Evolutionary conservation across 148 eudicot genomes (phyloP).

Genomic region (Vaccinium myrtillus): DNA sequence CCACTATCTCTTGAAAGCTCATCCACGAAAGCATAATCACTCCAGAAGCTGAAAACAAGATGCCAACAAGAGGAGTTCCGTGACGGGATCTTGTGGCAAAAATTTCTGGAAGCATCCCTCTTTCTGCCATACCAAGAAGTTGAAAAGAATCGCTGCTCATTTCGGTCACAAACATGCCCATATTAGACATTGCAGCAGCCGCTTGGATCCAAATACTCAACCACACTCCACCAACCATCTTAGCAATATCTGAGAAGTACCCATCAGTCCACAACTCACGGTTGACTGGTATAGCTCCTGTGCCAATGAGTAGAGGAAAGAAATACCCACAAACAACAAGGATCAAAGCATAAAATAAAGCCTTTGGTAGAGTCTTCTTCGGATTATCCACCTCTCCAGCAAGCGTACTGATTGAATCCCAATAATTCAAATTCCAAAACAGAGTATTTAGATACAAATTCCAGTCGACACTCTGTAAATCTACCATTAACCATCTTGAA

Average conservation of each 20-base stretch:
- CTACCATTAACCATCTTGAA: conserved; percentile 26
- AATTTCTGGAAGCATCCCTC: conserved; percentile 34
- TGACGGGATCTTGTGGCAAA: conserved; percentile 28
- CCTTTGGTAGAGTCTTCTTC: conserved; percentile 25
- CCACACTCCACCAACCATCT: conserved; percentile 35
- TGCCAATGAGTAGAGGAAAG: conserved; percentile 25
- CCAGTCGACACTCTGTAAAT: conserved; percentile 26
- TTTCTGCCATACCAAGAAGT: conserved; percentile 33
- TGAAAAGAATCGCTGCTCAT: conserved; percentile 35
- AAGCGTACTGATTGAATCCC: conserved; percentile 31
- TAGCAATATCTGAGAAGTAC: conserved; percentile 30
- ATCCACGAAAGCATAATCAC: conserved; percentile 30
- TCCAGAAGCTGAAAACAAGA: conserved; percentile 29
- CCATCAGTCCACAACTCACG: conserved; percentile 27
- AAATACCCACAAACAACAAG: conserved; percentile 28
- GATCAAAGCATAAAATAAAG: conserved; percentile 27
- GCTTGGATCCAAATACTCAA: conserved; percentile 25
- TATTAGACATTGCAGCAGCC: conserved; percentile 31
- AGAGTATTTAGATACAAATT: conserved; percentile 29
- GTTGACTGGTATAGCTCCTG: conserved; percentile 27
- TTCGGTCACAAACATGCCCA: conserved; percentile 32
- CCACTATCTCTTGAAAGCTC: conserved; percentile 31
- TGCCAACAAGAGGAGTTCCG: conserved; percentile 27
- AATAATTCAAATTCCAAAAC: conserved; percentile 31
- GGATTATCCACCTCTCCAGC: conserved; percentile 31